Evolutionary conservation across 345 rosid genomes (phyloP).

Genomic region (Atalantia buxifolia): DNA sequence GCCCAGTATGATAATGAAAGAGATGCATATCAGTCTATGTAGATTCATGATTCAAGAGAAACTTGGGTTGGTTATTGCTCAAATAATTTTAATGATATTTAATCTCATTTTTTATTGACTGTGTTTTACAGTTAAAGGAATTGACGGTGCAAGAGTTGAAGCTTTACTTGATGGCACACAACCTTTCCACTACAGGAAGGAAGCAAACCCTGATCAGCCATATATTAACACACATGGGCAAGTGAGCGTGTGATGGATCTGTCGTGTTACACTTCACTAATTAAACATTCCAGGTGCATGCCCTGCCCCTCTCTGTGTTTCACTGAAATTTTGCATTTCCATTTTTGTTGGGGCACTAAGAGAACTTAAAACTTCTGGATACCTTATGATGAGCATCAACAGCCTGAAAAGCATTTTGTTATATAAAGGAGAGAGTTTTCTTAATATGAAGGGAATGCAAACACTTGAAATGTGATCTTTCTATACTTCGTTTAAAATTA

Average conservation of each 20-base stretch:
- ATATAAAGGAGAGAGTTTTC: not conserved
- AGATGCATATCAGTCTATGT: not conserved
- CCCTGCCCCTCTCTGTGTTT: not conserved
- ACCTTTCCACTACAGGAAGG: conserved; percentile 65
- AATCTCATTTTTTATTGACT: not conserved
- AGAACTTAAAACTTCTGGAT: not conserved
- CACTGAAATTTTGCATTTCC: not conserved
- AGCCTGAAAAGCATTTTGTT: not conserved
- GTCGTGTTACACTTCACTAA: not conserved
- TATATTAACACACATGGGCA: conserved; percentile 72
- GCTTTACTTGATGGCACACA: conserved; percentile 59
- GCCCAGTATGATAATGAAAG: not conserved
- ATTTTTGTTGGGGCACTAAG: not conserved
- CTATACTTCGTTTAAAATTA: not conserved
- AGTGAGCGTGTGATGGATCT: conserved; percentile 23
- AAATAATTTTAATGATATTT: not conserved
- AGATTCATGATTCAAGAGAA: not conserved
- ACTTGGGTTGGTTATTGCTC: not conserved
- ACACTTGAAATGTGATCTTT: too few relatives aligned
- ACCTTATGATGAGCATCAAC: not conserved
- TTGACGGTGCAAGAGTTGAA: conserved; percentile 71
- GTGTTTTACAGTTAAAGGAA: conserved; percentile 63
- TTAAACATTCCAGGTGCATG: not conserved
- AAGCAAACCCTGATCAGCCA: conserved; percentile 72
- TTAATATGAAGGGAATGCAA: not conserved